Percentiles rank a stretch among this genome's conserved stretches.
Evolutionary conservation across 371 early-diverging fungal genomes (phyloP).

Genomic region (Dinochytrium kinnereticum): DNA sequence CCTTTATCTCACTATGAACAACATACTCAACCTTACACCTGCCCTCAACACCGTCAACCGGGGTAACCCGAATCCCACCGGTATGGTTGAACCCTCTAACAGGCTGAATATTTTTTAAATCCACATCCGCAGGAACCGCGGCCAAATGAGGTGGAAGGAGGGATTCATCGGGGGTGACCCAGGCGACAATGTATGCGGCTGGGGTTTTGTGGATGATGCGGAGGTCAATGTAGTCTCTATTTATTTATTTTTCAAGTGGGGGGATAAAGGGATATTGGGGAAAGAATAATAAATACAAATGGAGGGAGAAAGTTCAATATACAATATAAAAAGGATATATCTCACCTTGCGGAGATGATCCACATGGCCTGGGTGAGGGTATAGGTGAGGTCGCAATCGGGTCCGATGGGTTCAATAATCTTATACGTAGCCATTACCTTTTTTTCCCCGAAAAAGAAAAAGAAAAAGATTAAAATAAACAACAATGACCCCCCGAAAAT

Average conservation of each 20-base stretch:
- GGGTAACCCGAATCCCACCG: not conserved
- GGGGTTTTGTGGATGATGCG: not conserved
- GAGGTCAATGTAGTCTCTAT: not conserved
- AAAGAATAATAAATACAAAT: too few species aligned
- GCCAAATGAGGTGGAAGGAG: not conserved
- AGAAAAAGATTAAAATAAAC: too few species aligned
- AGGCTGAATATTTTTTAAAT: not conserved
- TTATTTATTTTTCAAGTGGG: not conserved
- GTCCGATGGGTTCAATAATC: not conserved
- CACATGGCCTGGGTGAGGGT: not conserved
- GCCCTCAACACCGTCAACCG: not conserved
- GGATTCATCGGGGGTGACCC: not conserved
- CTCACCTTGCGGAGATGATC: not conserved
- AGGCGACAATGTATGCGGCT: not conserved
- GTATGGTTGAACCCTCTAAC: not conserved
- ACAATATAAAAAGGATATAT: too few species aligned
- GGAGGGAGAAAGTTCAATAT: too few species aligned
- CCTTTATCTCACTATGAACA: slow-evolving; percentile 5
- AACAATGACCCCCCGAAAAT: too few species aligned
- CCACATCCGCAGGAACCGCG: not conserved
- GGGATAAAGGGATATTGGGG: not conserved
- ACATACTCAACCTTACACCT: not conserved
- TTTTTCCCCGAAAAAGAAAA: not conserved
- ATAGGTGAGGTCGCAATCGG: not conserved
- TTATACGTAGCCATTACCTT: not conserved